Conservation (phyloP, 2,329 filamentous ascomycete species). For the Cladosporium oxysporum region DNA sequence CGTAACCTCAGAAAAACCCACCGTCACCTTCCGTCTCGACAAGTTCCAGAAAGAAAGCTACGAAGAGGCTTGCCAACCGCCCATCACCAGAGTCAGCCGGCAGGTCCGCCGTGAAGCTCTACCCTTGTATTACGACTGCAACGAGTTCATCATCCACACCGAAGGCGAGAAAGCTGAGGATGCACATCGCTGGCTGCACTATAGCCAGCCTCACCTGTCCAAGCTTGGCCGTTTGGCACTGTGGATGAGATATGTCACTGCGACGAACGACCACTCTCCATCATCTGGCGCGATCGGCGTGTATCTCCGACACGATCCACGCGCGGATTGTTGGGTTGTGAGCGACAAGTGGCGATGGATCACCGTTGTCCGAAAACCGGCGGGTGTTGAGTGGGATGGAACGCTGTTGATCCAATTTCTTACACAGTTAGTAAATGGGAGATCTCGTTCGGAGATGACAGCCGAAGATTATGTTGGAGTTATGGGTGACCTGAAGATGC, state of each 20-base stretch:
- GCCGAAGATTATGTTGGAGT: conserved; percentile 26
- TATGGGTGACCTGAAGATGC: conserved; percentile 25
- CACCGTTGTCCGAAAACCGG: conserved; percentile 31
- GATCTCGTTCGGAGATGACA: not conserved
- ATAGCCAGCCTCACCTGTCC: conserved; percentile 26
- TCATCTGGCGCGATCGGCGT: conserved; percentile 28
- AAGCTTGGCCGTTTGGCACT: conserved; percentile 28
- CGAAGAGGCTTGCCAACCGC: conserved; percentile 30
- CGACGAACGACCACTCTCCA: conserved; percentile 21
- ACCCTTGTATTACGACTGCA: conserved; percentile 34
- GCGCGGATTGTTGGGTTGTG: conserved; percentile 23
- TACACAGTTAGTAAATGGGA: conserved; percentile 11
- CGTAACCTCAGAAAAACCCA: conserved; percentile 25
- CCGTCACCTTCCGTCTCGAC: conserved; percentile 36
- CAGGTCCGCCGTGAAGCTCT: conserved; percentile 33
- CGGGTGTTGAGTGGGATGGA: conserved; percentile 27
- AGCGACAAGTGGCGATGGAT: conserved; percentile 33
- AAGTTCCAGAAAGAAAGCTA: conserved; percentile 33
- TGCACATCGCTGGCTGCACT: conserved; percentile 29
- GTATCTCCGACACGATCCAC: conserved; percentile 23
- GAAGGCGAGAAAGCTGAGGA: conserved; percentile 33
- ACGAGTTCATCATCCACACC: conserved; percentile 35
- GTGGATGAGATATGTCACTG: conserved; percentile 34
- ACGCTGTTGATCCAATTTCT: conserved; percentile 28
- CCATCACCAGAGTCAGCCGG: conserved; percentile 31